phyloP scores from a whole-genome alignment of 306 rosid species.

The Castanea crenata region DNA sequence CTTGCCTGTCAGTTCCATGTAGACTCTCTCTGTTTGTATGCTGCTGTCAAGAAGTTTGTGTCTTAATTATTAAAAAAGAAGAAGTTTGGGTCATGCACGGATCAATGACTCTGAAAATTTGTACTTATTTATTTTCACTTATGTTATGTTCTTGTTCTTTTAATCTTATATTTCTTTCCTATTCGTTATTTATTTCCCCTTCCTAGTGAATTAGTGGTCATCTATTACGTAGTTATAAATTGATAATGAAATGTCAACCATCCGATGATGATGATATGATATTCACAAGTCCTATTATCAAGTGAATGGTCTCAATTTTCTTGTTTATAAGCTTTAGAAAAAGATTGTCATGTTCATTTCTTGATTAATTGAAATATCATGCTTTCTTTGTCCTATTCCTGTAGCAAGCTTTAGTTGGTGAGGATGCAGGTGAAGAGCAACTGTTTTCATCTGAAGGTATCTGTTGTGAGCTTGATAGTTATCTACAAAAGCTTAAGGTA shows the following conservation, averaged over 20 bases:
- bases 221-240: not conserved
- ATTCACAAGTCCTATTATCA: not conserved
- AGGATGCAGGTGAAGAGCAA: slow-evolving; percentile 79
- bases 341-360: slow-evolving; percentile 13
- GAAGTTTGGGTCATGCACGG: not conserved
- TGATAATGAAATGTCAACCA: not conserved
- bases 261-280: not conserved
- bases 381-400: slow-evolving; percentile 19
- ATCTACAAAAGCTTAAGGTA: slow-evolving; percentile 74
- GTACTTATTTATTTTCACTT: not conserved
- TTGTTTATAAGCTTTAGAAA: not conserved
- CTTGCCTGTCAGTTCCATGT: not conserved
- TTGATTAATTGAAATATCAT: slow-evolving; percentile 13
- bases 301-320: not conserved
- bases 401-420: slow-evolving; percentile 97
- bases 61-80: not conserved
- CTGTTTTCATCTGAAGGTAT: slow-evolving; percentile 71
- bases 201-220: not conserved
- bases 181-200: not conserved
- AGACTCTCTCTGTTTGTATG: not conserved
- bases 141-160: not conserved
- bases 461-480: slow-evolving; percentile 62
- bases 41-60: not conserved
- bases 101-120: not conserved
- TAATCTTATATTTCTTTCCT: not conserved